phyloP scores from a whole-genome alignment of 2,329 filamentous ascomycete species.

The Orbilia brochopaga region DNA sequence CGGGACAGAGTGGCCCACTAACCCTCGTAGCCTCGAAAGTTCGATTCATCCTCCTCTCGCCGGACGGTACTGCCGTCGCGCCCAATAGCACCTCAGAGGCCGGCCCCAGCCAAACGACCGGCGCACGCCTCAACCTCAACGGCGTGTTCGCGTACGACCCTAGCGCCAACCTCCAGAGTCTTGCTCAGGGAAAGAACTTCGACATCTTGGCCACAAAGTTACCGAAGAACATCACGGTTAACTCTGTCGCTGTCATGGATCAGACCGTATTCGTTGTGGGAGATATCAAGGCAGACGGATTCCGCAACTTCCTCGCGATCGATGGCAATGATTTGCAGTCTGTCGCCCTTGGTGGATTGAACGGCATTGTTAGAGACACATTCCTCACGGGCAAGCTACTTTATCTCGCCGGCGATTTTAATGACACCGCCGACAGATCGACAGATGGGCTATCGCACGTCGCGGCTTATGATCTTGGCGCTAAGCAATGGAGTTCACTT shows the following conservation, averaged over 20 bases:
- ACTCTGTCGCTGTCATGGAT: conserved; percentile 13
- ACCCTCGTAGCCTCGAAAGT: conserved; percentile 85
- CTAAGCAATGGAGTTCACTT: conserved; percentile 75
- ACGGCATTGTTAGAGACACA: conserved; percentile 76
- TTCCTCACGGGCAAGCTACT: conserved; percentile 70
- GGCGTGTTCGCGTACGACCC: conserved; percentile 87
- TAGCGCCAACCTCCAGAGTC: conserved; percentile 71
- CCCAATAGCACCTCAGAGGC: not conserved
- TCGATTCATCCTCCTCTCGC: conserved; percentile 69
- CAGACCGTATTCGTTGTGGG: conserved; percentile 64
- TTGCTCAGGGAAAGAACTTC: conserved; percentile 69
- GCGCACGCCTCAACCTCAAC: conserved; percentile 65
- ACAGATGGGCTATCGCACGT: conserved; percentile 74
- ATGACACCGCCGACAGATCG: conserved; percentile 69
- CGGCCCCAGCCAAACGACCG: not conserved
- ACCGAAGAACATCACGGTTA: conserved; percentile 26
- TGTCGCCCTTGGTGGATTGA: conserved; percentile 74
- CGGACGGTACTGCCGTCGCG: conserved; percentile 60
- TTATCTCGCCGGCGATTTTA: conserved; percentile 86
- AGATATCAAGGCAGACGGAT: conserved; percentile 58
- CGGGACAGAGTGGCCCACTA: conserved; percentile 68
- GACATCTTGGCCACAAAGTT: conserved; percentile 78
- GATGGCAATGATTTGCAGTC: conserved; percentile 66
- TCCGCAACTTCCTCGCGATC: conserved; percentile 79
- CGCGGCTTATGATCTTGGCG: conserved; percentile 73